Evolutionary conservation across 2,329 filamentous ascomycete species (phyloP).

Genomic region (Pseudogymnoascus pannorum): DNA sequence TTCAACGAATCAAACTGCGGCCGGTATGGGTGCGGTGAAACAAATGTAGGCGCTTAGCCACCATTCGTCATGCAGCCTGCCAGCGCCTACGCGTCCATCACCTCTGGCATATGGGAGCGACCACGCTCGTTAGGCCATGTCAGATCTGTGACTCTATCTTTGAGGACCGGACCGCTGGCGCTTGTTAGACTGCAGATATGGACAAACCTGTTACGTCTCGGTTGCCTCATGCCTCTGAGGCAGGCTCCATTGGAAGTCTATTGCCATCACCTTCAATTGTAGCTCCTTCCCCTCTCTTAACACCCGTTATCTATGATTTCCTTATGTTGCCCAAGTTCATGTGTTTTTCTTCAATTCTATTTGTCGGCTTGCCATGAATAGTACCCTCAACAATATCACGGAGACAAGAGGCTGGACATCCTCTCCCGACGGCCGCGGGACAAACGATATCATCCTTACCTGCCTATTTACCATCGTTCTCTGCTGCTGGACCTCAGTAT

Average conservation of each 20-base stretch:
- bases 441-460: slow-evolving; percentile 34
- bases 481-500: slow-evolving; percentile 35
- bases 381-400: neutral
- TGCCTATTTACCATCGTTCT: slow-evolving; percentile 35
- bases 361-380: neutral
- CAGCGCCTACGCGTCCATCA: neutral
- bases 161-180: neutral
- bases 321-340: neutral
- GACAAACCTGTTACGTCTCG: neutral
- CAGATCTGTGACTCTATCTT: neutral
- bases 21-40: neutral
- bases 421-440: slow-evolving; percentile 32
- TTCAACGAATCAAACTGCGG: neutral
- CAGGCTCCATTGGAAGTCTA: neutral
- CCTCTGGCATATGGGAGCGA: neutral
- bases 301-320: neutral
- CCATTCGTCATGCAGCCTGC: neutral
- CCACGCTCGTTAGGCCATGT: neutral
- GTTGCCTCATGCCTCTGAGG: neutral
- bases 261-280: slow-evolving; percentile 14
- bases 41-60: neutral
- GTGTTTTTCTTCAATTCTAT: neutral
- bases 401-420: slow-evolving; percentile 30
- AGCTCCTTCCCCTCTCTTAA: slow-evolving; percentile 12
- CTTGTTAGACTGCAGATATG: neutral